phyloP scores from a whole-genome alignment of 805 yeast genomes.

The Cyberlindnera maclurae region DNA sequence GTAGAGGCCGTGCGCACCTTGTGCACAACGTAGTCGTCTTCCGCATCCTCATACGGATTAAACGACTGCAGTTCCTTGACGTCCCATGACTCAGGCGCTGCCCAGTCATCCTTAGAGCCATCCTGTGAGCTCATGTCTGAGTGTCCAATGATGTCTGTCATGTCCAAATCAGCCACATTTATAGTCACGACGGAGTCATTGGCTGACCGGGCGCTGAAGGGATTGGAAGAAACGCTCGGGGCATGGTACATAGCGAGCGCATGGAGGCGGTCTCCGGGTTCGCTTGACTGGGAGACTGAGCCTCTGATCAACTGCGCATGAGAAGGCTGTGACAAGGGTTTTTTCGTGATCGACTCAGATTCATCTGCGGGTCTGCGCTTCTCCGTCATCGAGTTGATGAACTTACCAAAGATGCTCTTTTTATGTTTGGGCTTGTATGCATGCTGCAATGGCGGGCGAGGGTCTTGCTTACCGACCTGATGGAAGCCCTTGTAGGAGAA shows the following conservation, averaged over 20 bases:
- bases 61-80: constrained; percentile 31
- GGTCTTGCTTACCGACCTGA: constrained; percentile 20
- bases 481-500: constrained; percentile 26
- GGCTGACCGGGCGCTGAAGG: constrained; percentile 1
- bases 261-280: background rate
- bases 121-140: constrained; percentile 4
- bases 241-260: too few species aligned
- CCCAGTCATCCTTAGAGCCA: constrained; percentile 32
- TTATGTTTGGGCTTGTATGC: constrained; percentile 38
- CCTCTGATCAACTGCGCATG: constrained; percentile 3
- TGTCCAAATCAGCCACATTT: constrained; percentile 36
- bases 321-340: constrained; percentile 6
- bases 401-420: constrained; percentile 22
- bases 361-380: constrained; percentile 1
- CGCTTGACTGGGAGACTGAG: background rate
- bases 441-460: constrained; percentile 40
- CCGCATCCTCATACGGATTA: constrained; percentile 22
- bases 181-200: constrained; percentile 33
- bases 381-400: constrained; percentile 22
- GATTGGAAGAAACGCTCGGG: too few species aligned
- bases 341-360: background rate
- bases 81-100: constrained; percentile 58
- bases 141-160: constrained; percentile 39
- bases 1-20: constrained; percentile 29
- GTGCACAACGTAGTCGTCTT: constrained; percentile 29